Evolutionary conservation across 495 filamentous ascomycete genomes (phyloP), one percentile per base, ranked within the genome.

Genomic region (Extremus antarcticus): DNA sequence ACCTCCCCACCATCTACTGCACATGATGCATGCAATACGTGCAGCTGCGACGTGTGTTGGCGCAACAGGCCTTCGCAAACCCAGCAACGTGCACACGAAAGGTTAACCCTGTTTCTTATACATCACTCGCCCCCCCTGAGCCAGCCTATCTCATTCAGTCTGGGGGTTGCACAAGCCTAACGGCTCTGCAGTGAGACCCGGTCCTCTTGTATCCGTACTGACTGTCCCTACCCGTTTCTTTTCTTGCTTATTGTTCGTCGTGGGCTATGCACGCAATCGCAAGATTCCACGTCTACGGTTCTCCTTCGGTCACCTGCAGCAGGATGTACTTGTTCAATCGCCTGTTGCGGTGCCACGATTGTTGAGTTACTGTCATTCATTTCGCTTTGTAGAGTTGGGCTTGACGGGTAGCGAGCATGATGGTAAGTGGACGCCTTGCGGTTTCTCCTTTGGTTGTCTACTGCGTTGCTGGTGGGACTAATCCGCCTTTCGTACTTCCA

Each of bases 161-260:
- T 39, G 45, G 43, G 23, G 17, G 51, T 59, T 3, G 40, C 45
- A 59, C 56, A 54, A 58, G 43, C 24, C 56, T 46, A 43, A 22
- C 49, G 25, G 13, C 17, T 25, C 50, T 60, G 57, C 53, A 3
- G 57, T 52, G 53, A 56, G 57, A 60, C 57, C 25, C 29, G n/a
- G n/a, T n/a, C n/a, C n/a, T n/a, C n/a, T n/a, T n/a, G n/a, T n/a
- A n/a, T n/a, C n/a, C n/a, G n/a, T n/a, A n/a, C n/a, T n/a, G n/a
- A n/a, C n/a, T n/a, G n/a, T n/a, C n/a, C n/a, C n/a, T n/a, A n/a
- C n/a, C n/a, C n/a, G n/a, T n/a, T n/a, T n/a, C n/a, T n/a, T n/a
- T n/a, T 48, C 47, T 16, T 51, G 1, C 56, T 32, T 25, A 20
- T 47, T 39, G 23, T 43, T 48, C 23, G 2, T 35, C 8, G 3